Evolutionary conservation across 1,284 basidiomycete genomes (phyloP).

Genomic region (Cystobasidium sp.): DNA sequence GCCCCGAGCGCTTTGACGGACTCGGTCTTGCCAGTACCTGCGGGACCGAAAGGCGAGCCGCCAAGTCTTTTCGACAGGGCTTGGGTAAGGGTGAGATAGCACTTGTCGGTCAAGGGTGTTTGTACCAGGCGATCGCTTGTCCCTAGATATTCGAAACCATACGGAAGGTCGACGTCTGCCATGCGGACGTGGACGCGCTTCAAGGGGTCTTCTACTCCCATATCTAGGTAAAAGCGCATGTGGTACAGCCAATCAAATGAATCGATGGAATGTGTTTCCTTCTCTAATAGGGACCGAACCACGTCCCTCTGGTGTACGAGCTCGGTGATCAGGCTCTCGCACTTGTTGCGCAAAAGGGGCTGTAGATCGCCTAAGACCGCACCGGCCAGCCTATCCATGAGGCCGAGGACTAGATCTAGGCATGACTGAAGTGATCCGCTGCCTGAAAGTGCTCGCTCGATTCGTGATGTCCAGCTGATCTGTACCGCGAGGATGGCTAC

Average conservation of each 20-base stretch:
- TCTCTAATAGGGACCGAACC: conserved; percentile 75
- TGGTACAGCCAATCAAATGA: conserved; percentile 95
- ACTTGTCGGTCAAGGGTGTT: conserved; percentile 96
- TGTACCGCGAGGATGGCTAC: conserved; percentile 92
- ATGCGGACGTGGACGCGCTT: conserved; percentile 74
- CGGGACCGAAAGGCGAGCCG: conserved; percentile 96
- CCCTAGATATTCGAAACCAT: conserved; percentile 98
- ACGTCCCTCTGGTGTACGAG: conserved; percentile 98
- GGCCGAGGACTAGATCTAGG: conserved; percentile 76
- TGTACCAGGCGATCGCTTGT: conserved; percentile 96
- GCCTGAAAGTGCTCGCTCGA: conserved; percentile 73
- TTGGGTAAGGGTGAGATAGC: conserved; percentile 95
- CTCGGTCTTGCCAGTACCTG: conserved; percentile 98
- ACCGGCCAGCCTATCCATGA: conserved; percentile 91
- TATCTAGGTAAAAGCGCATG: conserved; percentile 96
- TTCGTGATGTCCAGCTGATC: conserved; percentile 87
- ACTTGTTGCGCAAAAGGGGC: conserved; percentile 89
- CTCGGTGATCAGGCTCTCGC: conserved; percentile 98
- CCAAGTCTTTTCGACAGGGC: conserved; percentile 93
- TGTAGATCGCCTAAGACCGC: conserved; percentile 88
- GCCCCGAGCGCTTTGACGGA: conserved; percentile 98
- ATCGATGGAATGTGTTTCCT: conserved; percentile 68
- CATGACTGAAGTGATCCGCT: conserved; percentile 67
- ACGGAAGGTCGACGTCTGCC: conserved; percentile 91
- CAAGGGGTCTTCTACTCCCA: conserved; percentile 70